phyloP scores from a whole-genome alignment of 768 basidiomycete species.

The Lactarius deliciosus region DNA sequence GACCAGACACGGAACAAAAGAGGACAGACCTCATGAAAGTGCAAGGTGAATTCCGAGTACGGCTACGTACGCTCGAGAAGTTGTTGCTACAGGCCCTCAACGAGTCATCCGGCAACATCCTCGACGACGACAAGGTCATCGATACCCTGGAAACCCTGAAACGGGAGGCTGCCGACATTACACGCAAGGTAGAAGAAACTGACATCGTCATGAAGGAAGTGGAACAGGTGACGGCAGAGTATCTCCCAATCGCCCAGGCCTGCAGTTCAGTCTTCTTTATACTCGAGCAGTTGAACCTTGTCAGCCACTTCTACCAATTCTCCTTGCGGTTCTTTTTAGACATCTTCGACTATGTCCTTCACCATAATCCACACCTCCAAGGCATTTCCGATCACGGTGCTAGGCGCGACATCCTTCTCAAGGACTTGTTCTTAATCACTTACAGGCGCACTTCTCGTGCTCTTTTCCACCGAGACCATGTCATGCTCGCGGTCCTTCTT shows the following conservation, averaged over 20 bases:
- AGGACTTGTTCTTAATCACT: constrained; percentile 86
- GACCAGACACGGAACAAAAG: constrained; percentile 94
- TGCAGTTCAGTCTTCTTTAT: constrained; percentile 98
- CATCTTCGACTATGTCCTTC: constrained; percentile 93
- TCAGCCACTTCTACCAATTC: constrained; percentile 99
- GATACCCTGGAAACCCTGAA: constrained; percentile 94
- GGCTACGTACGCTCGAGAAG: constrained; percentile 90
- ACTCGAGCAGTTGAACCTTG: constrained; percentile 86
- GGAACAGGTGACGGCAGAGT: constrained; percentile 92
- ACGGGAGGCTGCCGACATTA: constrained; percentile 93
- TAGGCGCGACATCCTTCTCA: constrained; percentile 77
- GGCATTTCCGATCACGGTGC: constrained; percentile 68
- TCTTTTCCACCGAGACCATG: constrained; percentile 83
- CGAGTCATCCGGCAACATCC: constrained; percentile 93
- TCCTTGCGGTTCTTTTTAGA: constrained; percentile 97
- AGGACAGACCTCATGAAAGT: constrained; percentile 96
- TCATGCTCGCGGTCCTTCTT: constrained; percentile 87
- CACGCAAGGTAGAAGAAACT: constrained; percentile 93
- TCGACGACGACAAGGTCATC: constrained; percentile 99
- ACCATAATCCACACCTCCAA: constrained; percentile 87
- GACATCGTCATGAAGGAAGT: constrained; percentile 96
- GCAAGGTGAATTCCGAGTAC: constrained; percentile 95
- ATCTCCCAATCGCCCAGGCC: constrained; percentile 90
- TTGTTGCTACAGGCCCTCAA: constrained; percentile 92
- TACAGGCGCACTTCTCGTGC: constrained; percentile 90